Evolutionary conservation across 169 alveolate genomes (phyloP).

Genomic region (Plasmodium reichenowi): DNA sequence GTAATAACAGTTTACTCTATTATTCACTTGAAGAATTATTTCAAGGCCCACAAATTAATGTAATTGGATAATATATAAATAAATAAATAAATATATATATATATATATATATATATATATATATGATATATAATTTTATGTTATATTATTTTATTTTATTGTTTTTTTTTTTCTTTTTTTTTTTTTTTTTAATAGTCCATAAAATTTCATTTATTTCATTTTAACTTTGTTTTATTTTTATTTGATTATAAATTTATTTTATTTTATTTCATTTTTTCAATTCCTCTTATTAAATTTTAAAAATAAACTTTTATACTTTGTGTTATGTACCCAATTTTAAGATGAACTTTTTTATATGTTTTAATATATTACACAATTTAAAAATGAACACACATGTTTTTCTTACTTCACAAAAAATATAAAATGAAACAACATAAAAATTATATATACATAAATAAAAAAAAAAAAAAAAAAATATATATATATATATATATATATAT

Average conservation of each 20-base stretch:
- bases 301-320: too few relatives aligned
- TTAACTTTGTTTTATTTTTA: not conserved
- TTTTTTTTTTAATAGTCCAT: not conserved
- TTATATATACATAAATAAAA: not conserved
- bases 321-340: too few relatives aligned
- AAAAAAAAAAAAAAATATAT: conserved; percentile 1
- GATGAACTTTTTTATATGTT: too few relatives aligned
- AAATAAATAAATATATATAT: too few relatives aligned
- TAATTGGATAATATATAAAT: conserved; percentile 22
- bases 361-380: too few relatives aligned
- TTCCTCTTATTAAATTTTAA: not conserved
- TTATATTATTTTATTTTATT: not conserved
- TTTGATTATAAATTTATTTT: not conserved
- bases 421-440: conserved; percentile 12
- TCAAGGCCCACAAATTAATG: conserved; percentile 82
- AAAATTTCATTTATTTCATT: not conserved
- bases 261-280: not conserved
- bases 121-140: not conserved
- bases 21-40: conserved; percentile 81
- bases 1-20: conserved; percentile 79
- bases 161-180: too few relatives aligned
- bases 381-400: too few relatives aligned
- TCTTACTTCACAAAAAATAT: conserved; percentile 8
- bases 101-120: not conserved
- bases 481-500: too few relatives aligned